Base-by-base conservation (phyloP, 306 rosid genomes). In the Glycine tomentella region DNA sequence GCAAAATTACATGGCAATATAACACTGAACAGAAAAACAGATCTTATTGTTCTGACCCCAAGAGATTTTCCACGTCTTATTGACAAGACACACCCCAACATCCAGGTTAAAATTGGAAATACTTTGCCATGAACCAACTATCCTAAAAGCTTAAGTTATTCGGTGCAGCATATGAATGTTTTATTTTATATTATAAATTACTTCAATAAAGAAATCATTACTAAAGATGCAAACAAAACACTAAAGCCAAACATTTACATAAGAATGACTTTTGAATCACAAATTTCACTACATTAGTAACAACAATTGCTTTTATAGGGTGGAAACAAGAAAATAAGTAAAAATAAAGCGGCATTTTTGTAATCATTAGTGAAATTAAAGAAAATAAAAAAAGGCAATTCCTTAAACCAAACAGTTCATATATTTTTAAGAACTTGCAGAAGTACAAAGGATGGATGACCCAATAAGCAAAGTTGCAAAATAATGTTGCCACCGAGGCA, bases 1-100 rank as follows among this genome's bases (percentile, higher is more conserved):
- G 84, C 81, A 83, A 40, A 84, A 52, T 53, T 53, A n/a, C 20
- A 53, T 53, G 59, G 9, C 49, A 84, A 69, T 48, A 76, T 77
- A 53, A n/a, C 65, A 80, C 31, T 36, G 17, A 76, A 42, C 79
- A 82, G 36, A 69, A 25, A 25, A 25, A 25, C 31, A 25, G 45
- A 69, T 13, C 51, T 9, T 46, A 61, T 5, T 25, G 13, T 65
- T 38, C 4, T 12, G 38, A 31, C 38, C 58, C 17, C 15, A 40
- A 42, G 25, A 20, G 53, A 44, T n/a, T 42, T 82, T 51, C 16
- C 12, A 40, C 65, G 71, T 10, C 46, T 64, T 45, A 52, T 77
- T 53, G 76, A 4, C 17, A 57, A 44, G 53, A 45, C 31, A 4
- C 13, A 17, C 45, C 0, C 8, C 48, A 75, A 75, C 55, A 81